phyloP scores from a whole-genome alignment of 345 rosid genomes.

The Populus tremula region DNA sequence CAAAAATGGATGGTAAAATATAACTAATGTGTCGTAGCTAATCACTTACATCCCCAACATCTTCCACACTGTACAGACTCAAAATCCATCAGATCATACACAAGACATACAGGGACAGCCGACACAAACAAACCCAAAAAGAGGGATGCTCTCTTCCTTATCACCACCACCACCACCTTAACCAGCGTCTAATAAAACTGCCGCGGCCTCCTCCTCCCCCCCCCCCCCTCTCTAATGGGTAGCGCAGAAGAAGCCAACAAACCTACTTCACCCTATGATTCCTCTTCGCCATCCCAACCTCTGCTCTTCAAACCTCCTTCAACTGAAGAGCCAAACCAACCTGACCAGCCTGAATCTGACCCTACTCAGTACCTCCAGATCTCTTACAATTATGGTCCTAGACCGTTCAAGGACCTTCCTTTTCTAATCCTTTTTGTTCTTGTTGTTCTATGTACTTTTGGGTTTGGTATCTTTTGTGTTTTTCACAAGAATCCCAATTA shows the following conservation, averaged over 20 bases:
- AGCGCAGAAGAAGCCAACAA: slow-evolving; percentile 50
- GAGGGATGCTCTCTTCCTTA: not conserved
- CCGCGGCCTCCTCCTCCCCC: not conserved
- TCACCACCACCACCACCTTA: slow-evolving; percentile 6
- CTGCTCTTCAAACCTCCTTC: slow-evolving; percentile 59
- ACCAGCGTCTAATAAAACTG: not conserved
- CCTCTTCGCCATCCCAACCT: slow-evolving; percentile 56
- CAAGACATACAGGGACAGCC: not conserved
- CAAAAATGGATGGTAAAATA: not conserved
- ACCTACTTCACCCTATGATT: slow-evolving; percentile 36
- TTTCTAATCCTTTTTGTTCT: slow-evolving; percentile 67
- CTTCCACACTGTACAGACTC: not conserved
- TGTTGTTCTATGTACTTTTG: slow-evolving; percentile 60
- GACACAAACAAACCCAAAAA: not conserved
- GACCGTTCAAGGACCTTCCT: slow-evolving; percentile 73
- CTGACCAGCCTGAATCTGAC: slow-evolving; percentile 48
- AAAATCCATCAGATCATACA: not conserved
- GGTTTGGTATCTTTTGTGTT: slow-evolving; percentile 68
- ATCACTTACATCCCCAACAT: not conserved
- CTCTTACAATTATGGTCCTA: slow-evolving; percentile 68
- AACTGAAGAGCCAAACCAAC: slow-evolving; percentile 32
- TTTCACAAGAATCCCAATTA: slow-evolving; percentile 54
- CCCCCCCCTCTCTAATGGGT: slow-evolving; percentile 39
- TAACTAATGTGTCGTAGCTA: not conserved
- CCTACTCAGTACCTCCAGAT: slow-evolving; percentile 81